phyloP scores from a whole-genome alignment of 257 asterid species.

The Cruciata laevipes region DNA sequence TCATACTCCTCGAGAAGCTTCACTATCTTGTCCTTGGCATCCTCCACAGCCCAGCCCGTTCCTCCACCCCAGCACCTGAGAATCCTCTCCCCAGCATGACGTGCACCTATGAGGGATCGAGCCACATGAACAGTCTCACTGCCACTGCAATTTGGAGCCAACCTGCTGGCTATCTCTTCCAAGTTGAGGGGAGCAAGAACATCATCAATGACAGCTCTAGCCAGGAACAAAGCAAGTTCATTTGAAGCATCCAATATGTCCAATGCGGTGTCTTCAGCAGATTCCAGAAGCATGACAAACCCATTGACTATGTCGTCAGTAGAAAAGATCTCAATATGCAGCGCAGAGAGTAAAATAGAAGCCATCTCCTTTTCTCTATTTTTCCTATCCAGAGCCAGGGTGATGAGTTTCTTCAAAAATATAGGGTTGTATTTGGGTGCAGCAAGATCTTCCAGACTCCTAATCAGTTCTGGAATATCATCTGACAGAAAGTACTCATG shows the following conservation, averaged over 20 bases:
- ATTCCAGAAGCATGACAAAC: slow-evolving; percentile 75
- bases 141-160: slow-evolving; percentile 70
- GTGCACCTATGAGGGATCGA: slow-evolving; percentile 72
- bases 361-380: slow-evolving; percentile 98
- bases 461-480: slow-evolving; percentile 91
- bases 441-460: slow-evolving; percentile 72
- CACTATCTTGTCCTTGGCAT: slow-evolving; percentile 90
- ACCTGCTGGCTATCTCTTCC: slow-evolving; percentile 57
- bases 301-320: slow-evolving; percentile 86
- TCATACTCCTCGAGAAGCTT: slow-evolving; percentile 96
- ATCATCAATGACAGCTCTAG: slow-evolving; percentile 88
- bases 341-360: slow-evolving; percentile 81
- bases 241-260: slow-evolving; percentile 87
- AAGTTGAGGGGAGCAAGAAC: slow-evolving; percentile 83
- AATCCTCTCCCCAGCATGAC: slow-evolving; percentile 99
- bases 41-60: slow-evolving; percentile 99
- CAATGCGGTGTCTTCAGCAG: slow-evolving; percentile 91
- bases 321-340: slow-evolving; percentile 77
- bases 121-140: slow-evolving; percentile 70
- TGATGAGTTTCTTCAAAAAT: slow-evolving; percentile 79
- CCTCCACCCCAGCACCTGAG: slow-evolving; percentile 99
- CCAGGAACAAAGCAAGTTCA: slow-evolving; percentile 83
- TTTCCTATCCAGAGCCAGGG: slow-evolving; percentile 89
- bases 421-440: slow-evolving; percentile 64
- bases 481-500: slow-evolving; percentile 92